These are phyloP conservation scores for Colletotrichum chlorophyti DNA, from an alignment of 2,329 filamentous ascomycete species.

Conservation along the genomic window DNA sequence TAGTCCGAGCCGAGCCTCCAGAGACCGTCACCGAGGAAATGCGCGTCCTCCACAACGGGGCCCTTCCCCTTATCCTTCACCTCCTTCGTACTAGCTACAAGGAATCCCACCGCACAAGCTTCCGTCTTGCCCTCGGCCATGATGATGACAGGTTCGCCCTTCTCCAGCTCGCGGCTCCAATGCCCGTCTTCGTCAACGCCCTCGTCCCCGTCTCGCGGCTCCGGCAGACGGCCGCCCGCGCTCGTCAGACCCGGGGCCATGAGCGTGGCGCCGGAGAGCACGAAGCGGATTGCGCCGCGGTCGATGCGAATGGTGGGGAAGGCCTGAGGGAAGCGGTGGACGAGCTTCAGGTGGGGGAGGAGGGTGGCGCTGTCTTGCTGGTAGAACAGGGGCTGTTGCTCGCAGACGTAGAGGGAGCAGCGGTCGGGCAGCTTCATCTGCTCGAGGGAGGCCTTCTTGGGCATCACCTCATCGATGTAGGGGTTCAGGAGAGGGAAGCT, in stretches of 20 bases:
- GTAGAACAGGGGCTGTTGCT: slow-evolving; percentile 84
- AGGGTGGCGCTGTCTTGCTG: slow-evolving; percentile 79
- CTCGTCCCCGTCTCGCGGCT: slow-evolving; percentile 51
- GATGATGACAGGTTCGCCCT: slow-evolving; percentile 86
- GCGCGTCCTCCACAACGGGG: slow-evolving; percentile 89
- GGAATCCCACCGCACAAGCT: slow-evolving; percentile 84
- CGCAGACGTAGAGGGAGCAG: slow-evolving; percentile 85
- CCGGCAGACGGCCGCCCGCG: slow-evolving; percentile 79
- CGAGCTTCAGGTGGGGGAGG: slow-evolving; percentile 85
- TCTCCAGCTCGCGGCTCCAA: slow-evolving; percentile 73
- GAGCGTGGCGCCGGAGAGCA: slow-evolving; percentile 88
- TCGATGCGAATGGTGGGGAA: slow-evolving; percentile 91
- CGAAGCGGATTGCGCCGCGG: slow-evolving; percentile 94
- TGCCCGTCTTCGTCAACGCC: slow-evolving; percentile 56
- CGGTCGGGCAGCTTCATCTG: slow-evolving; percentile 93
- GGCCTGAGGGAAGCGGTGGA: slow-evolving; percentile 86
- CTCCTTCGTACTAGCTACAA: slow-evolving; percentile 87
- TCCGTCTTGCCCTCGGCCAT: slow-evolving; percentile 93
- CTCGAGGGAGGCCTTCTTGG: slow-evolving; percentile 91
- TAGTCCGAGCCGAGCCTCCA: slow-evolving; percentile 74
- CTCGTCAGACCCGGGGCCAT: slow-evolving; percentile 96
- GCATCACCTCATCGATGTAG: slow-evolving; percentile 91
- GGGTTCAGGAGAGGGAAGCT: slow-evolving; percentile 87
- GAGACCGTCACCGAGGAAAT: slow-evolving; percentile 92
- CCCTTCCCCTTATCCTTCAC: slow-evolving; percentile 96